These are phyloP conservation scores for Candida tibetensis DNA, from an alignment of 805 yeast species.

Conservation along the genomic window DNA sequence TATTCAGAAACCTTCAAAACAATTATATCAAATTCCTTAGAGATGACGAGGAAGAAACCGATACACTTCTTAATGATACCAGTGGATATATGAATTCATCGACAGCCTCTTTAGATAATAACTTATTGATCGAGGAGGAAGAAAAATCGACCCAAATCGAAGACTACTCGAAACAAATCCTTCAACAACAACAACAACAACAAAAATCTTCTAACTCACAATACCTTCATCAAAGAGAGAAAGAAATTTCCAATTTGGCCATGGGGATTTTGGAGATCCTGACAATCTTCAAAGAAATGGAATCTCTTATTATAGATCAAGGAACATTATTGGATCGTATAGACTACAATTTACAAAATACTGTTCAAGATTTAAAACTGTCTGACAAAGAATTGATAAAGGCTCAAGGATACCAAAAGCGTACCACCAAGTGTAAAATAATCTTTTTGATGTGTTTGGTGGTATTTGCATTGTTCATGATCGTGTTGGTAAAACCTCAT, in stretches of 20 bases:
- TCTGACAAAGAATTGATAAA: slow-evolving; percentile 75
- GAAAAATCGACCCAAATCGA: slow-evolving; percentile 42
- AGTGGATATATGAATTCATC: slow-evolving; percentile 1
- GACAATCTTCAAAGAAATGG: slow-evolving; percentile 90
- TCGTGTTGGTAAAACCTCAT: slow-evolving; percentile 67
- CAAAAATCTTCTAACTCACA: slow-evolving; percentile 23
- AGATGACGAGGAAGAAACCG: slow-evolving; percentile 67
- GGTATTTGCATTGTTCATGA: slow-evolving; percentile 66
- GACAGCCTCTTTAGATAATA: slow-evolving; percentile 4
- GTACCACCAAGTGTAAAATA: slow-evolving; percentile 87
- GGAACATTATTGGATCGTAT: slow-evolving; percentile 92
- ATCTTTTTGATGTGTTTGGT: slow-evolving; percentile 70
- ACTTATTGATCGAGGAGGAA: slow-evolving; percentile 12
- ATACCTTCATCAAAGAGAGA: slow-evolving; percentile 68
- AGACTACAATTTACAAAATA: slow-evolving; percentile 83
- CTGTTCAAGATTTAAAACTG: slow-evolving; percentile 69
- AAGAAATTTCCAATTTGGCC: slow-evolving; percentile 86
- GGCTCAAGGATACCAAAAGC: slow-evolving; percentile 79
- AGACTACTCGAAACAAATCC: slow-evolving; percentile 51
- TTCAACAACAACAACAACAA: slow-evolving; percentile 51
- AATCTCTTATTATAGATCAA: slow-evolving; percentile 87
- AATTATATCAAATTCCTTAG: slow-evolving; percentile 80
- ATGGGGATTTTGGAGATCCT: slow-evolving; percentile 93
- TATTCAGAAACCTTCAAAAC: slow-evolving; percentile 83
- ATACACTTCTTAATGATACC: slow-evolving; percentile 12